Evolutionary conservation across 345 rosid species (phyloP).

Genomic region (Raphanus sativus): DNA sequence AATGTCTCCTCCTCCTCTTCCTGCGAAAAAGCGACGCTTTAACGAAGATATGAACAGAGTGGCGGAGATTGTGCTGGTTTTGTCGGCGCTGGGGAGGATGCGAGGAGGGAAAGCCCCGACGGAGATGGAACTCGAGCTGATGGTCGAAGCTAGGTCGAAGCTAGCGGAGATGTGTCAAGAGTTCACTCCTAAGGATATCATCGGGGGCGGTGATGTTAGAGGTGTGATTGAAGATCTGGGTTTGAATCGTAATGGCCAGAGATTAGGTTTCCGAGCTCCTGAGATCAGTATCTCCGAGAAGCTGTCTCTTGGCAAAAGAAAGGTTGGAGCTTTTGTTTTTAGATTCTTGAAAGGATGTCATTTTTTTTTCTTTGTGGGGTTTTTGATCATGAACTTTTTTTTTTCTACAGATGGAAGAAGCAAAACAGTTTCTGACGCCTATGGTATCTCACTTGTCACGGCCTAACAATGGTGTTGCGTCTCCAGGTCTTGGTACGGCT

Average conservation of each 20-base stretch:
- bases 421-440: slow-evolving; percentile 48
- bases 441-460: slow-evolving; percentile 48
- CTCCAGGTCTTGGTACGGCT: slow-evolving; percentile 41
- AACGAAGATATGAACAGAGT: slow-evolving; percentile 47
- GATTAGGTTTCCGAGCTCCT: slow-evolving; percentile 52
- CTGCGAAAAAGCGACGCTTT: slow-evolving; percentile 45
- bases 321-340: slow-evolving; percentile 46
- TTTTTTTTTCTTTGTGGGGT: background rate
- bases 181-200: slow-evolving; percentile 66
- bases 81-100: slow-evolving; percentile 76
- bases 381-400: background rate
- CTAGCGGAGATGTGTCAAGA: slow-evolving; percentile 55
- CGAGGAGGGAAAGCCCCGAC: slow-evolving; percentile 69
- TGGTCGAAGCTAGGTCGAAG: slow-evolving; percentile 78
- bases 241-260: slow-evolving; percentile 61
- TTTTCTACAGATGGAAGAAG: slow-evolving; percentile 71
- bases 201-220: slow-evolving; percentile 53
- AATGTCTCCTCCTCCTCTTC: slow-evolving; percentile 9
- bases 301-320: slow-evolving; percentile 55
- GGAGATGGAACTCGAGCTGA: slow-evolving; percentile 58
- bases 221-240: slow-evolving; percentile 81
- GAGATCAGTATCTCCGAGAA: slow-evolving; percentile 70
- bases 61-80: slow-evolving; percentile 82
- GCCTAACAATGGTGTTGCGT: slow-evolving; percentile 45
- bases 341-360: background rate